Evolutionary conservation across 192 early-diverging fungal genomes (phyloP), one percentile per base, ranked within the genome.

Genomic region (Dissophora ornata): DNA sequence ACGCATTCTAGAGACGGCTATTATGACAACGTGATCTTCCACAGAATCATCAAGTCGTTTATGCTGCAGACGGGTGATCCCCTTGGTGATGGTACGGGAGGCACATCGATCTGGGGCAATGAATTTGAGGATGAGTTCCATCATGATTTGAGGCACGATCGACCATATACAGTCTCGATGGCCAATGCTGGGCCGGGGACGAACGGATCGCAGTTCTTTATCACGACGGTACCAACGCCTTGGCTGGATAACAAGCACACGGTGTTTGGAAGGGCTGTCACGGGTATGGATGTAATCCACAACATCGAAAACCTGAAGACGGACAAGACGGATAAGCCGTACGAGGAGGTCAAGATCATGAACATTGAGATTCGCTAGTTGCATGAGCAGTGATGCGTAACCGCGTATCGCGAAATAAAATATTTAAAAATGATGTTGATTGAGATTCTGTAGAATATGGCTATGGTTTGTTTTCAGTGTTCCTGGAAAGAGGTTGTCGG

Each of bases 241-340:
- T 98, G 97, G 97, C 81, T 98, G 18, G 95, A 98, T 58, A 93
- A 96, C 63, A 98, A 98, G 70, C 97, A 98, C 65, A 95, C 97
- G 1, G 87, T 98, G 0, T 98, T 98, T 84, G 97, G 97, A 8
- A 78, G 95, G 19, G 93, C 90, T 0, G 94, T 92, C 0, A 89
- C 90, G 0, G 97, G 97, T 9, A 92, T 95, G 84, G 97, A 98
- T 73, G 94, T 97, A 4, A 87, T 98, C 32, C 93, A 94, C 46
- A 77, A 83, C 45, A 98, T 98, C 45, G 96, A 97, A 65, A 81
- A 84, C 13, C 73, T 85, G 19, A 92, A 93, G 66, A 87, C 84
- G 0, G 95, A 97, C 82, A 96, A 95, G 62, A 83, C 80, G 10
- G 95, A 97, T 77, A 96, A 95, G 67, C 97, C 97, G 11, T 84